phyloP scores from a whole-genome alignment of 345 rosid species.

The Lepidium africanum region DNA sequence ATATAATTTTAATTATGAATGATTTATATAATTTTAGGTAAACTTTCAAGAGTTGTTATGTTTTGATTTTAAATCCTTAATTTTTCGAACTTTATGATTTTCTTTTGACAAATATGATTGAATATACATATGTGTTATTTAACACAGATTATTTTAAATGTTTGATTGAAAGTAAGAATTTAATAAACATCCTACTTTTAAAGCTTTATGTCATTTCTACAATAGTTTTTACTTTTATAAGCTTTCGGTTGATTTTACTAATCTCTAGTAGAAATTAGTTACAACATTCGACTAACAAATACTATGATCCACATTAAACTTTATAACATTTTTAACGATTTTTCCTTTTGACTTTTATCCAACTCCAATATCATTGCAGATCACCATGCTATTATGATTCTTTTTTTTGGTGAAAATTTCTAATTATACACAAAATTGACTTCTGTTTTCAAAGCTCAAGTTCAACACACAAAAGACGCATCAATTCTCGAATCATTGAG shows the following conservation, averaged over 20 bases:
- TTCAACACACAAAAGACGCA: neutral
- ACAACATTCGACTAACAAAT: constrained; percentile 1
- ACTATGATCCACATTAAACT: neutral
- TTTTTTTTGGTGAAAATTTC: neutral
- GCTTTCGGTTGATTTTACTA: too few relatives aligned
- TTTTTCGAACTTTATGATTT: too few relatives aligned
- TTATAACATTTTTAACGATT: neutral
- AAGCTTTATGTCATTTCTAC: neutral
- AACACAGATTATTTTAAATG: too few relatives aligned
- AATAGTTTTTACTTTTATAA: neutral
- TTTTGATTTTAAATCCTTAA: too few relatives aligned
- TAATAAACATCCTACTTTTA: neutral
- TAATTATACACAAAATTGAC: neutral
- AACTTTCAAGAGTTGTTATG: too few relatives aligned
- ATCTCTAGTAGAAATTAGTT: neutral
- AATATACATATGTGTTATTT: too few relatives aligned
- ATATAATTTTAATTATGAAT: too few relatives aligned
- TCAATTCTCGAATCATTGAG: neutral
- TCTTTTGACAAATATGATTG: too few relatives aligned
- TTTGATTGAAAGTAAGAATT: neutral
- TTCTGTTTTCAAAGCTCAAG: neutral
- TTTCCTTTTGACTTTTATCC: neutral
- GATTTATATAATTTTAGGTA: too few relatives aligned
- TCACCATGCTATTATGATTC: neutral
- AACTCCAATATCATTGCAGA: neutral